These are phyloP conservation scores for Clavariopsis aquatica DNA, from an alignment of 495 filamentous ascomycete genomes.

Conservation along the genomic window DNA sequence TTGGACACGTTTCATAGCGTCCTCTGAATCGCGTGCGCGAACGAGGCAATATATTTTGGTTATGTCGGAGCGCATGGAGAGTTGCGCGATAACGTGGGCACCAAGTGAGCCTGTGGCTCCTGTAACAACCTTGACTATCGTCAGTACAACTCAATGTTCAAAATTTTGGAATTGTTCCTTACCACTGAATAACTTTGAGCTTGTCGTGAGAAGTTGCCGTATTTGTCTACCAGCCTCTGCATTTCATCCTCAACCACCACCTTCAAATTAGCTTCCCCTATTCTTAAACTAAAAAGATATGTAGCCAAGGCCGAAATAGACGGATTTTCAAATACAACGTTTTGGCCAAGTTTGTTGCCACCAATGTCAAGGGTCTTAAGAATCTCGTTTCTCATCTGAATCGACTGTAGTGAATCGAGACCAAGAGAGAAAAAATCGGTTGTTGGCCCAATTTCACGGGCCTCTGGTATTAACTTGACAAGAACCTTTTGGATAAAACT, in stretches of 20 bases:
- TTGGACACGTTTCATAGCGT: no score
- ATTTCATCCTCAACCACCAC: no score
- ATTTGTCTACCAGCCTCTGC: no score
- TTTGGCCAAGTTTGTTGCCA: constrained; percentile 15
- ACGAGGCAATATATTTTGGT: no score
- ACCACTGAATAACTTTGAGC: background rate
- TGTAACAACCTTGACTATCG: constrained; percentile 31
- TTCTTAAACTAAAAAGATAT: no score
- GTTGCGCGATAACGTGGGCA: no score
- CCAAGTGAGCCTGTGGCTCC: constrained; percentile 45
- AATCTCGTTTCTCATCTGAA: constrained; percentile 6
- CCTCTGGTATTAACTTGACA: background rate
- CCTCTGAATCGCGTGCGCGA: no score
- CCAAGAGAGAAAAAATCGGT: constrained; percentile 8
- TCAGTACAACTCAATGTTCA: background rate
- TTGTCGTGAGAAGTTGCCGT: background rate
- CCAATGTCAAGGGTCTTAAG: background rate
- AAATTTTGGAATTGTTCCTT: background rate
- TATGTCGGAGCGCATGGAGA: no score
- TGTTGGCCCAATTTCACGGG: background rate
- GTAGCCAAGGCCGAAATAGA: no score
- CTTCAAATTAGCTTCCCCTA: no score
- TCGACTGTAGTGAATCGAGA: constrained; percentile 13
- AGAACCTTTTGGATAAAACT: background rate
- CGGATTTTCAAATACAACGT: no score